phyloP scores from a whole-genome alignment of 2,329 filamentous ascomycete species.

The Diplodia mutila region DNA sequence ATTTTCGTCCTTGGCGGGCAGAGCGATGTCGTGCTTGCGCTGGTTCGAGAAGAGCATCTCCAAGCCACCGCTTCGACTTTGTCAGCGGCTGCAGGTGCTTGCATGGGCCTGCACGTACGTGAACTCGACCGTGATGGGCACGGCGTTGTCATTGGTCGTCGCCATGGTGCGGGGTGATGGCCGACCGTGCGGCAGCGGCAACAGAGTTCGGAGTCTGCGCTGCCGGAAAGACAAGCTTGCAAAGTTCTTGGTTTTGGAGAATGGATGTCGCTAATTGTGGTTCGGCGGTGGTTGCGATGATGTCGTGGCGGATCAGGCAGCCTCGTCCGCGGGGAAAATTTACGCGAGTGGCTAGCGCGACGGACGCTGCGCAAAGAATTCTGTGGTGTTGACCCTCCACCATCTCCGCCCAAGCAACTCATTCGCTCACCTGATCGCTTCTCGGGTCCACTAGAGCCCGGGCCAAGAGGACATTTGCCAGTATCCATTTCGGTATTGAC shows the following conservation, averaged over 20 bases:
- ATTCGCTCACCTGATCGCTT: slow-evolving; percentile 11
- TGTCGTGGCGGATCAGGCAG: slow-evolving; percentile 11
- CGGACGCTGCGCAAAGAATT: slow-evolving; percentile 15
- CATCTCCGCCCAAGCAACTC: not conserved
- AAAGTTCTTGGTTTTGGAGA: not conserved
- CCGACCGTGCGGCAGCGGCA: not conserved
- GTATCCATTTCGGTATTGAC: too few relatives aligned
- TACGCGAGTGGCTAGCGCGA: slow-evolving; percentile 24
- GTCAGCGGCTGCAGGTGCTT: slow-evolving; percentile 14
- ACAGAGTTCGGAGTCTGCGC: not conserved
- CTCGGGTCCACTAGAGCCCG: not conserved
- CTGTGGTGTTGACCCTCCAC: slow-evolving; percentile 21
- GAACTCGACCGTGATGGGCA: slow-evolving; percentile 74
- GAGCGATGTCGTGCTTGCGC: slow-evolving; percentile 69
- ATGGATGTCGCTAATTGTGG: not conserved
- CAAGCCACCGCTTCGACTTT: slow-evolving; percentile 74
- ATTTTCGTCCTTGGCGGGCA: slow-evolving; percentile 66
- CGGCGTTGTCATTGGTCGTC: slow-evolving; percentile 37
- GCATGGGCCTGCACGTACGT: slow-evolving; percentile 52
- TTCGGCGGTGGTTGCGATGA: not conserved
- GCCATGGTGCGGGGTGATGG: slow-evolving; percentile 27
- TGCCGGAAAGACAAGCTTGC: not conserved
- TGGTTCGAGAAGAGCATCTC: slow-evolving; percentile 92
- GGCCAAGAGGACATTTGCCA: not conserved
- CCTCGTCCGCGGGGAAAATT: slow-evolving; percentile 21